These are phyloP conservation scores for Tarenaya hassleriana DNA, from an alignment of 345 rosid genomes.

Conservation along the genomic window DNA sequence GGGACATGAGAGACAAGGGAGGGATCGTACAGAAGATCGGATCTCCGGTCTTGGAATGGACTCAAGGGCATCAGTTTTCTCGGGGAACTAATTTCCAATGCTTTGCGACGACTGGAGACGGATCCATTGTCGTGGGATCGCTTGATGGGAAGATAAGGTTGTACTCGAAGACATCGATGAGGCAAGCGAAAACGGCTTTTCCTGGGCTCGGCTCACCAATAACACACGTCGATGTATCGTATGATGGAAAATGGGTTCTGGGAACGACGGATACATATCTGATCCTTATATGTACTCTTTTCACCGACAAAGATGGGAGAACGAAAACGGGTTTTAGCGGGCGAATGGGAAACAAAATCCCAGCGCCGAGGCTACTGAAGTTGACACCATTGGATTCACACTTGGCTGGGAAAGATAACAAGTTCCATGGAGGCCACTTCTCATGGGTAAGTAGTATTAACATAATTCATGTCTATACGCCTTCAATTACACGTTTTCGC, in stretches of 20 bases:
- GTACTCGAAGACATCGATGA: conserved; percentile 80
- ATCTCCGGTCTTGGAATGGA: conserved; percentile 79
- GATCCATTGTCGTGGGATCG: conserved; percentile 86
- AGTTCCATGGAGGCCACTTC: conserved; percentile 88
- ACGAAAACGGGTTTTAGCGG: conserved; percentile 85
- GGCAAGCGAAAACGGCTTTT: conserved; percentile 90
- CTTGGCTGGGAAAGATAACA: conserved; percentile 74
- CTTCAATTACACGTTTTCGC: too few relatives aligned
- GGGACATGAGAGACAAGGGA: conserved; percentile 90
- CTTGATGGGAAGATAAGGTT: conserved; percentile 90
- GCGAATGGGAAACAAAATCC: conserved; percentile 90
- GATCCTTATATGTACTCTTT: conserved; percentile 83
- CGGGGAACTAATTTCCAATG: conserved; percentile 94
- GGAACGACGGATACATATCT: conserved; percentile 86
- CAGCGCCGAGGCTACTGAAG: conserved; percentile 90
- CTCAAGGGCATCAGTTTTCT: conserved; percentile 90
- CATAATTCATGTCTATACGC: too few relatives aligned
- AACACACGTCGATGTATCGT: conserved; percentile 84
- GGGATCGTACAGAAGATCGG: conserved; percentile 75
- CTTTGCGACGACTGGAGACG: conserved; percentile 90
- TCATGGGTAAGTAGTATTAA: conserved; percentile 89
- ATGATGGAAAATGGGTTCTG: conserved; percentile 91
- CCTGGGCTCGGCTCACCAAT: conserved; percentile 95
- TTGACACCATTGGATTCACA: conserved; percentile 86
- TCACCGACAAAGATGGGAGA: conserved; percentile 82